phyloP scores from a whole-genome alignment of 129 eudicot genomes.

The Daucus carota region DNA sequence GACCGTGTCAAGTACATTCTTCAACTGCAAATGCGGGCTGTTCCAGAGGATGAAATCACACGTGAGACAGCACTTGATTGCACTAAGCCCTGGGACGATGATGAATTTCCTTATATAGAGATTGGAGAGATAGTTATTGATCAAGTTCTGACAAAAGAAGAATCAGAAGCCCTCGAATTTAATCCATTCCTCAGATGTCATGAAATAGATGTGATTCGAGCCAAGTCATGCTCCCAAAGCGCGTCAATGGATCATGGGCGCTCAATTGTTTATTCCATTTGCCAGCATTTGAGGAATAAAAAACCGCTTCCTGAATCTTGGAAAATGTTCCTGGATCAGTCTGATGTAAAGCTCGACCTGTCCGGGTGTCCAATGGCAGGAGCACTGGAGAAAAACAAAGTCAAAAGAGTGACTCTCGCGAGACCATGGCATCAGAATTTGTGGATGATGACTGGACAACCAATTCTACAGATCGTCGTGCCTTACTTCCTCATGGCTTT shows the following conservation, averaged over 20 bases:
- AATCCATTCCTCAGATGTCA: conserved; percentile 34
- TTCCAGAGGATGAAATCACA: conserved; percentile 23
- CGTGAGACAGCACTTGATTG: conserved; percentile 37
- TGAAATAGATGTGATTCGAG: conserved; percentile 37
- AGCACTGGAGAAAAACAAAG: conserved; percentile 10
- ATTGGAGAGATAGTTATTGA: conserved; percentile 36
- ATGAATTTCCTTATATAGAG: conserved; percentile 26
- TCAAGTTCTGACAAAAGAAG: conserved; percentile 19
- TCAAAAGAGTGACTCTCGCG: conserved; percentile 25
- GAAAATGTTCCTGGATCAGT: conserved; percentile 37
- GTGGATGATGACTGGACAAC: conserved; percentile 48
- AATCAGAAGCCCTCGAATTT: conserved; percentile 31
- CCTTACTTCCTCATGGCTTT: conserved; percentile 46
- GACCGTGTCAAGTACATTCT: conserved; percentile 24
- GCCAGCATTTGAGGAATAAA: conserved; percentile 44
- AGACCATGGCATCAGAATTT: conserved; percentile 44
- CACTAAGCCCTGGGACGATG: conserved; percentile 43
- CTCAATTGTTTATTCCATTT: conserved; percentile 36
- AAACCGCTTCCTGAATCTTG: conserved; percentile 37
- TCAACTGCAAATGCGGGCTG: conserved; percentile 27
- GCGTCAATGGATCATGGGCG: conserved; percentile 50
- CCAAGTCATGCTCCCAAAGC: conserved; percentile 44
- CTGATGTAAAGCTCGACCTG: conserved; percentile 40
- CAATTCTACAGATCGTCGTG: conserved; percentile 25
- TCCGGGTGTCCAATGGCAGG: conserved; percentile 48